Base-by-base conservation (phyloP, 2,329 filamentous ascomycete genomes). In the Colletotrichum filicis region DNA sequence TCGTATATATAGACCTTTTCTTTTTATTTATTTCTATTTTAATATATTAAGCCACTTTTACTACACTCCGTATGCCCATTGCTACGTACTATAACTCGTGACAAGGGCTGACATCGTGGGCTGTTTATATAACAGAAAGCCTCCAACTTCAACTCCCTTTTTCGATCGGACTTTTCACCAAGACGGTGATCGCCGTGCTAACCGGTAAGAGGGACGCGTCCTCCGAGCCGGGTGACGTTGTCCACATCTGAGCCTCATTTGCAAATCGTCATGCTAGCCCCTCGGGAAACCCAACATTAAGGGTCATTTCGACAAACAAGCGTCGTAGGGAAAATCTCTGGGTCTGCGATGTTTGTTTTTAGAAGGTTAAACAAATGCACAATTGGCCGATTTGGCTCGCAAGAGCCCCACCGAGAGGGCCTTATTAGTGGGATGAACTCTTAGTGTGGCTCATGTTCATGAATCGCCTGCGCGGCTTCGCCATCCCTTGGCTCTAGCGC, bases 401-500 rank as follows among this genome's bases (percentile, higher is more conserved):
- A 66, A 49, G 2, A 46, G 26, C 63, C 63, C 63, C 55, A 66
- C 53, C 46, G 49, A 37, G 55, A 53, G 9, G 24, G 32, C 37
- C 16, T 42, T 42, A 42, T 32, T 66, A 24, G 53, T 59, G 24
- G 55, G 53, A 66, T 59, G 63, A 66, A 59, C 63, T 58, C 30
- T 49, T 46, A 42, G 56, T 58, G 42, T 57, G 62, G 55, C 53
- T 59, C 35, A 28, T 14, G 63, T 66, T 66, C 63, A 59, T 59
- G 63, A 66, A 66, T 24, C 55, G 63, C 12, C 16, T 11, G 26
- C 56, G 24, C 16, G 24, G 24, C 24, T 56, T 56, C 24, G 37
- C 37, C 37, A 42, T 42, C 37, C 37, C 37, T 28, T 24, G 49
- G 53, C 22, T 66, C 32, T 64, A 64, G 61, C 49, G 30, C 61